phyloP scores from a whole-genome alignment of 176 grass and related monocot genomes.

The Eremochloa ophiuroides region DNA sequence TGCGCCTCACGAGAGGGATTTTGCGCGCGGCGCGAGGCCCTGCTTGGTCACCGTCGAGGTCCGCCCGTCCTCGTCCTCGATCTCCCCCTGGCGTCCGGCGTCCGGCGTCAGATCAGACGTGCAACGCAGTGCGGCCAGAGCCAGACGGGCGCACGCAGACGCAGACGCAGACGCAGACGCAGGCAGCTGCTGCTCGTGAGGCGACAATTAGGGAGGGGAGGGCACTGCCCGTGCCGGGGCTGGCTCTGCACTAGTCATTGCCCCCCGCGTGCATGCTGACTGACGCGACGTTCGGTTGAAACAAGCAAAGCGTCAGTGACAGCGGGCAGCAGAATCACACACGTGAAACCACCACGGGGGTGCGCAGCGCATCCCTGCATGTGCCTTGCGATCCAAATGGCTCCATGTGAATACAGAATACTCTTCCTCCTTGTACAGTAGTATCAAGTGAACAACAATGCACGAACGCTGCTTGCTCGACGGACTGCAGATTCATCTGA shows the following conservation, averaged over 20 bases:
- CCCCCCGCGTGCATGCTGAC: background rate
- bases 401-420: background rate
- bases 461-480: background rate
- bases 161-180: background rate
- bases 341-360: background rate
- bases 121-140: background rate
- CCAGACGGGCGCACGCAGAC: background rate
- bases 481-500: background rate
- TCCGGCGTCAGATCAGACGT: background rate
- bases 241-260: slow-evolving; percentile 10
- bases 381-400: background rate
- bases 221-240: background rate
- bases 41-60: background rate
- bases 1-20: slow-evolving; percentile 42
- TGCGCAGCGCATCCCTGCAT: background rate
- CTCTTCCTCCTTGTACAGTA: background rate
- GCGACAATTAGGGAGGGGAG: slow-evolving; percentile 22
- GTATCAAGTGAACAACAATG: background rate
- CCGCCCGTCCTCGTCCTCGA: background rate
- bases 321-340: background rate
- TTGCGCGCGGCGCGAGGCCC: background rate
- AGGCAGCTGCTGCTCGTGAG: slow-evolving; percentile 33
- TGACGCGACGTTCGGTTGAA: slow-evolving; percentile 24
- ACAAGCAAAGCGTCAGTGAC: background rate
- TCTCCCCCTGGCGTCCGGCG: slow-evolving; percentile 2